Conservation (phyloP, 192 early-diverging fungal genomes). For the Umbelopsis sp. region DNA sequence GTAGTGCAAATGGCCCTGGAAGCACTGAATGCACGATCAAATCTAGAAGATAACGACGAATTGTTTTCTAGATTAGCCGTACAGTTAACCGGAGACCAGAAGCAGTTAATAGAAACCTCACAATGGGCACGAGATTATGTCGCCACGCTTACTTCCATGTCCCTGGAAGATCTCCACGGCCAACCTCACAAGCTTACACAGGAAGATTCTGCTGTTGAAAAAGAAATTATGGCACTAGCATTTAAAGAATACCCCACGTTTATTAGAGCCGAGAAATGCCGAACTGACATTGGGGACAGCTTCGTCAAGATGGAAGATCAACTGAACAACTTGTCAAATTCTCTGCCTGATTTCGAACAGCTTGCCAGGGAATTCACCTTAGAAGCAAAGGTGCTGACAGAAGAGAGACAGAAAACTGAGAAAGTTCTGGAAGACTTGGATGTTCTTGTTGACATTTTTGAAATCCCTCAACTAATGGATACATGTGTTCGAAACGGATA, state of each 20-base stretch:
- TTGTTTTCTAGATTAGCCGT: not conserved
- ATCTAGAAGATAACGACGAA: not conserved
- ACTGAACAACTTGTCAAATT: constrained; percentile 44
- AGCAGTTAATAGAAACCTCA: constrained; percentile 9
- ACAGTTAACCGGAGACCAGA: not conserved
- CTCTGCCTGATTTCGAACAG: constrained; percentile 52
- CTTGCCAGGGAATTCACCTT: constrained; percentile 46
- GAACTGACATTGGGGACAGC: constrained; percentile 47
- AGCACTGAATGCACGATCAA: not conserved
- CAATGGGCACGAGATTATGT: constrained; percentile 65
- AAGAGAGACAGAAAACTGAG: constrained; percentile 39
- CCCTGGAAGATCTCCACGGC: constrained; percentile 57
- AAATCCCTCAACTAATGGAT: constrained; percentile 81
- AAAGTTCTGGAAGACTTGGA: constrained; percentile 56
- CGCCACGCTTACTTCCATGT: constrained; percentile 58
- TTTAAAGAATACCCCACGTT: constrained; percentile 70
- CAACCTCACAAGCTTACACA: constrained; percentile 57
- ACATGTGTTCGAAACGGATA: constrained; percentile 79
- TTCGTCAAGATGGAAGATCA: constrained; percentile 51
- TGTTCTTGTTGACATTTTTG: constrained; percentile 68
- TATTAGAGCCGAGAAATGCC: constrained; percentile 64
- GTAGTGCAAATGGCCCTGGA: not conserved
- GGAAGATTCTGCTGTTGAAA: constrained; percentile 54
- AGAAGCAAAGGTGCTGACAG: constrained; percentile 18
- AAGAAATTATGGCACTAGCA: constrained; percentile 64